phyloP scores from a whole-genome alignment of 2,329 filamentous ascomycete genomes.

The Cladobotryum mycophilum region DNA sequence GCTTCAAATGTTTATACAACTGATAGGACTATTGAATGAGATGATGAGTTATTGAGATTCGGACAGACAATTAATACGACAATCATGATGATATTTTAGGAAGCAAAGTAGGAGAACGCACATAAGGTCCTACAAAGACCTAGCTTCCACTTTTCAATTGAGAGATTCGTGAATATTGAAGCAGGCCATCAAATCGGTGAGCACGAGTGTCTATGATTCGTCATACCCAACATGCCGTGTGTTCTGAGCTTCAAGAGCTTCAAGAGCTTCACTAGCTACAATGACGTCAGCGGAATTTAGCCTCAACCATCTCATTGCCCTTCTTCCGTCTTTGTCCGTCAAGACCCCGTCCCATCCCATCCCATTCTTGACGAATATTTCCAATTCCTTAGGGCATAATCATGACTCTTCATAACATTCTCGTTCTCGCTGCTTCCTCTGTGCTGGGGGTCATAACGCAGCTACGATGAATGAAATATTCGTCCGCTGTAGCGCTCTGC shows the following conservation, averaged over 20 bases:
- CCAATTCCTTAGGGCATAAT: too few species aligned
- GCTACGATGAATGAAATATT: slow-evolving; percentile 9
- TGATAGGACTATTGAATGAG: too few species aligned
- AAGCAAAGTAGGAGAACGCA: not conserved
- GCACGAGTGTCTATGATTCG: not conserved
- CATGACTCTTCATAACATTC: not conserved
- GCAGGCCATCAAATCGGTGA: too few species aligned
- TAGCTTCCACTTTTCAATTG: too few species aligned
- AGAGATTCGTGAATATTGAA: too few species aligned
- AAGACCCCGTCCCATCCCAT: not conserved
- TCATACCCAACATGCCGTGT: not conserved
- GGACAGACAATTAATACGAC: too few species aligned
- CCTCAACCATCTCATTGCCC: too few species aligned
- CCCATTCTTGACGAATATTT: not conserved
- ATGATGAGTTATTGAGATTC: too few species aligned
- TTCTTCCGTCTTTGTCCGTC: not conserved
- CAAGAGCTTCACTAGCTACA: not conserved
- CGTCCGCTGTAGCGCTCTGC: not conserved
- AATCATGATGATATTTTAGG: not conserved
- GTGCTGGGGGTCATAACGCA: not conserved
- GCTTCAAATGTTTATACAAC: too few species aligned
- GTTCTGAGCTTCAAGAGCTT: too few species aligned
- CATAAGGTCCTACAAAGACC: too few species aligned
- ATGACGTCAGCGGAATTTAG: slow-evolving; percentile 11
- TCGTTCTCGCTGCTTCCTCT: not conserved